A percentile compares a stretch with the other conserved stretches of the same genome.
Evolutionary conservation across 2,329 filamentous ascomycete genomes (phyloP).

Genomic region (Aspergillus pseudoglaucus): DNA sequence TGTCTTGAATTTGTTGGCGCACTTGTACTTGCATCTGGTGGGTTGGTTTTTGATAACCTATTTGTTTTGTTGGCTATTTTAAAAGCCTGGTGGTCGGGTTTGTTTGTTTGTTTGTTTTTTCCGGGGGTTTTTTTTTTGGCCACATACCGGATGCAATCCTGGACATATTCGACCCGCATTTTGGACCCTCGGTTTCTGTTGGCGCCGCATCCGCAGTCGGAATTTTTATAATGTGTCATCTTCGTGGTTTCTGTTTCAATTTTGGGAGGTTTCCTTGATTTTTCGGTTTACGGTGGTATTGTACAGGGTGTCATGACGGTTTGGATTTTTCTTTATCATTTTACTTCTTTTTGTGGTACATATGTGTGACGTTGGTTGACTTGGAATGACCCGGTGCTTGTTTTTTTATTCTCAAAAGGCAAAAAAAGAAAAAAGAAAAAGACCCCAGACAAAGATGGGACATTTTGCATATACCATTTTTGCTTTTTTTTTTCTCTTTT

Average conservation of each 20-base stretch:
- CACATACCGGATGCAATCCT: background rate
- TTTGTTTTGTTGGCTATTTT: background rate
- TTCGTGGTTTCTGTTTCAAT: constrained; percentile 2
- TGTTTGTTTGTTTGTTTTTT: no score
- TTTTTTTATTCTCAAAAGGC: constrained; percentile 2
- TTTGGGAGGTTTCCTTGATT: background rate
- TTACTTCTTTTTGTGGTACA: no score
- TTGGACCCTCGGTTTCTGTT: background rate
- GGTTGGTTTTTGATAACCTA: background rate
- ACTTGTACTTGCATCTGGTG: background rate
- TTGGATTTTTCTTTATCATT: no score
- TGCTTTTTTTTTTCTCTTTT: constrained; percentile 3
- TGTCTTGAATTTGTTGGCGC: constrained; percentile 1
- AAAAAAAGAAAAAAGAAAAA: constrained; percentile 14
- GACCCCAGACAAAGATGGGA: constrained; percentile 10
- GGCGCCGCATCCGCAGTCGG: background rate
- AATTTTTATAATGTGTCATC: background rate
- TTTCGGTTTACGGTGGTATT: no score
- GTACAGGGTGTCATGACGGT: no score
- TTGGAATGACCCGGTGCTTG: constrained; percentile 6
- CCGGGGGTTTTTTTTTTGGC: no score
- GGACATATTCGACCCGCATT: background rate
- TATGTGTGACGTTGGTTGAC: constrained; percentile 1
- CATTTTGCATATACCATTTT: constrained; percentile 8
- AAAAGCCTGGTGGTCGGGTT: background rate